Conservation (phyloP, 1,284 basidiomycete species). For the Ganoderma lingzhi region DNA sequence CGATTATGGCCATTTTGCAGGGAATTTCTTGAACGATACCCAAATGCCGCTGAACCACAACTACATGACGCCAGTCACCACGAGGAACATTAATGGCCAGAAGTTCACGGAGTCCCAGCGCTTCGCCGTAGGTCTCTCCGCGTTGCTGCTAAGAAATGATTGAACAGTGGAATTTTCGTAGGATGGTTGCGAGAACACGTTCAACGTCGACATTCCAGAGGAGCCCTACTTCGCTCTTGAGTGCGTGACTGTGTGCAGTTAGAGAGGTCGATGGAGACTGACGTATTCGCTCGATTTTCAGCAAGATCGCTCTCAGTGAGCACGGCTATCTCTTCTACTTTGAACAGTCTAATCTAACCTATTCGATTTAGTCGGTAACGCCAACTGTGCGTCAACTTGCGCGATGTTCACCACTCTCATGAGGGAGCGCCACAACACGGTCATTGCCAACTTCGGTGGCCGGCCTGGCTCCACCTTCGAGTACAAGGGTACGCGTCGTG, state of each 20-base stretch:
- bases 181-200: slow-evolving; percentile 45
- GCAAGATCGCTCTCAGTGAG: slow-evolving; percentile 63
- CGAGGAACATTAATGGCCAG: slow-evolving; percentile 56
- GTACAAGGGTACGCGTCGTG: slow-evolving; percentile 57
- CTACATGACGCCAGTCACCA: slow-evolving; percentile 57
- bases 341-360: not conserved
- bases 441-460: slow-evolving; percentile 67
- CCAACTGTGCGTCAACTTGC: slow-evolving; percentile 71
- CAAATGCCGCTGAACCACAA: slow-evolving; percentile 52
- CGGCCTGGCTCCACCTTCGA: slow-evolving; percentile 60
- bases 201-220: slow-evolving; percentile 54
- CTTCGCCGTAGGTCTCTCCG: slow-evolving; percentile 52
- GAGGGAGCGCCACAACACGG: slow-evolving; percentile 64
- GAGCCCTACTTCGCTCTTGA: slow-evolving; percentile 61
- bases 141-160: not conserved
- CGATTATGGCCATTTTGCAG: slow-evolving; percentile 38
- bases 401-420: slow-evolving; percentile 71
- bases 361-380: slow-evolving; percentile 46
- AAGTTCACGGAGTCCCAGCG: slow-evolving; percentile 63
- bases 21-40: slow-evolving; percentile 61
- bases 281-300: slow-evolving; percentile 30
- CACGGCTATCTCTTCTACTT: not conserved
- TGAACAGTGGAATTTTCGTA: slow-evolving; percentile 20
- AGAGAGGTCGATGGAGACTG: not conserved
- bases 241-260: slow-evolving; percentile 40